These are phyloP conservation scores for Tilletia setariae DNA, from an alignment of 1,284 basidiomycete species.

Conservation along the genomic window DNA sequence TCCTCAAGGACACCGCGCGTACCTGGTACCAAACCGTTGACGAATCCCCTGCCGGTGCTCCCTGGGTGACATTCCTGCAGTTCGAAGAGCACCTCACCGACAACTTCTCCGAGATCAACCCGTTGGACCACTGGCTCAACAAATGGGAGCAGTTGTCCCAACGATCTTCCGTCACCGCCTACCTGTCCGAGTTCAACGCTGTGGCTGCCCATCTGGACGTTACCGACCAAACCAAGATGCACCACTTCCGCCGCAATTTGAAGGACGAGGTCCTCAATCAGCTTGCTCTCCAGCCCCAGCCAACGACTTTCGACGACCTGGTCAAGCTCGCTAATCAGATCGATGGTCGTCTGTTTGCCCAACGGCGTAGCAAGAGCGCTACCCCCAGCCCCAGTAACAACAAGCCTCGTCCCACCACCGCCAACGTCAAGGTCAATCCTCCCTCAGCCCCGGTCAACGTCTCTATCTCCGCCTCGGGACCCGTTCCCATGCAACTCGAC, in stretches of 20 bases:
- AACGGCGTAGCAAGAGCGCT: not conserved
- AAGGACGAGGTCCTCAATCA: constrained; percentile 16
- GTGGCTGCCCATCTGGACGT: not conserved
- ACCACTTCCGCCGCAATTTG: constrained; percentile 8
- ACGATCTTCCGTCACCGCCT: constrained; percentile 2
- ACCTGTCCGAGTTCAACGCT: constrained; percentile 5
- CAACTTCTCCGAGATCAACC: constrained; percentile 6
- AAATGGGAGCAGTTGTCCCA: constrained; percentile 6
- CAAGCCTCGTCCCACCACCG: too few relatives aligned
- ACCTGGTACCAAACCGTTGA: constrained; percentile 5
- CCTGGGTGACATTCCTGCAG: not conserved
- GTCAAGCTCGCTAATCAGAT: constrained; percentile 16
- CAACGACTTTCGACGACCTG: not conserved
- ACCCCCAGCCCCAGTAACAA: too few relatives aligned
- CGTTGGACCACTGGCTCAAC: not conserved
- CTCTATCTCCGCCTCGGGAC: not conserved
- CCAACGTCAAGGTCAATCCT: too few relatives aligned
- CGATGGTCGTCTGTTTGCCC: constrained; percentile 8
- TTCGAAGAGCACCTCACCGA: not conserved
- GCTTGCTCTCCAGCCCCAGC: too few relatives aligned
- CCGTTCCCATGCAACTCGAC: not conserved
- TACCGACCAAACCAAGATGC: not conserved
- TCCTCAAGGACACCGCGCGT: not conserved
- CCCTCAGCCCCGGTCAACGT: not conserved
- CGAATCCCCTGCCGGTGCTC: constrained; percentile 1